A percentile compares a stretch with the other conserved stretches of the same genome.
Conservation (phyloP, 176 grass and related monocot genomes). For the bread wheat (Triticum aestivum) region IWGSC_CS_RefSeq_v2.1 NC_057798.1:465612163-465612662, state of each 20-base stretch:
- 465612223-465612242: slow-evolving; percentile 77
- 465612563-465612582: not conserved
- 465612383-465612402: slow-evolving; percentile 74
- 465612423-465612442: slow-evolving; percentile 18
- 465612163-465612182: slow-evolving; percentile 16
- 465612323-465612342: slow-evolving; percentile 81
- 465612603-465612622: slow-evolving; percentile 2
- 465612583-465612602: not conserved
- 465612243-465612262: slow-evolving; percentile 90
- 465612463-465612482: slow-evolving; percentile 20
- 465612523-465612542: not conserved
- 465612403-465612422: slow-evolving; percentile 55
- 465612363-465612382: slow-evolving; percentile 88
- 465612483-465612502: slow-evolving; percentile 7
- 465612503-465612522: not conserved
- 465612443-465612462: slow-evolving; percentile 23
- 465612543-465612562: not conserved
- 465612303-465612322: slow-evolving; percentile 71
- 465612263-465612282: slow-evolving; percentile 80
- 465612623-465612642: not conserved
- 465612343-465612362: slow-evolving; percentile 95
- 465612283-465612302: slow-evolving; percentile 90
- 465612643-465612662: not conserved
- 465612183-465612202: slow-evolving; percentile 72
- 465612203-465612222: slow-evolving; percentile 62